Conservation (phyloP, 2,329 filamentous ascomycete genomes). For the Penicillium sp. region DNA sequence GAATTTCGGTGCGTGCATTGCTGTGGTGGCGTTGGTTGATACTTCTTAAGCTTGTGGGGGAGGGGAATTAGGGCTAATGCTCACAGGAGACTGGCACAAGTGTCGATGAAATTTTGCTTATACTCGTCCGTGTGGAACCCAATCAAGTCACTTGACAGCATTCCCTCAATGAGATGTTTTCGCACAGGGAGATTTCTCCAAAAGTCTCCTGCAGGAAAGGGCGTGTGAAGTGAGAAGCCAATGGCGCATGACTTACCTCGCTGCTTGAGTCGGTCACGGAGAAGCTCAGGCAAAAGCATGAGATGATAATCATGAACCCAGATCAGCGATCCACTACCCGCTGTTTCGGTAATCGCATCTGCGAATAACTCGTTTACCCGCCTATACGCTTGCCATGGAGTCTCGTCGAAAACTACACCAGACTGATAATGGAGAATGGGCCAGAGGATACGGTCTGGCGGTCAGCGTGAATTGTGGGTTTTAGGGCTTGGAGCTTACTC, state of each 20-base stretch:
- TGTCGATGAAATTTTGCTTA: slow-evolving; percentile 84
- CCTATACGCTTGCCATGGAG: slow-evolving; percentile 73
- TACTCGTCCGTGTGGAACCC: slow-evolving; percentile 99
- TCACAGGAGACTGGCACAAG: slow-evolving; percentile 78
- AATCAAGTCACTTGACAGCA: slow-evolving; percentile 83
- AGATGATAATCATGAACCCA: slow-evolving; percentile 98
- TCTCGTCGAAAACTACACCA: slow-evolving; percentile 9
- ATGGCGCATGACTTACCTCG: slow-evolving; percentile 80
- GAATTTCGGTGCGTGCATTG: slow-evolving; percentile 58
- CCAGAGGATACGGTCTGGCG: slow-evolving; percentile 85
- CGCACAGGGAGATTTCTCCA: slow-evolving; percentile 87
- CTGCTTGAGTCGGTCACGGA: slow-evolving; percentile 69
- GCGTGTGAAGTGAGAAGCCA: slow-evolving; percentile 92
- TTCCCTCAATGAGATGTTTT: slow-evolving; percentile 74
- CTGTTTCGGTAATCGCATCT: slow-evolving; percentile 73
- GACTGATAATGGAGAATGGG: slow-evolving; percentile 56
- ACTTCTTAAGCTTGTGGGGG: neutral
- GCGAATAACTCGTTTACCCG: slow-evolving; percentile 89
- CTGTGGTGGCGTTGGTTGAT: slow-evolving; percentile 18
- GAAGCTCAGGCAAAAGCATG: slow-evolving; percentile 88
- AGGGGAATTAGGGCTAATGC: slow-evolving; percentile 23
- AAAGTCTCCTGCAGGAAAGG: slow-evolving; percentile 89
- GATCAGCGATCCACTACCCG: slow-evolving; percentile 81
- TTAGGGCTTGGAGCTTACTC: slow-evolving; percentile 56
- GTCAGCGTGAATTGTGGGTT: neutral